Evolutionary conservation across 768 basidiomycete species (phyloP), one percentile per base, ranked within the genome.

Genomic region (Hypholoma sublateritium): DNA sequence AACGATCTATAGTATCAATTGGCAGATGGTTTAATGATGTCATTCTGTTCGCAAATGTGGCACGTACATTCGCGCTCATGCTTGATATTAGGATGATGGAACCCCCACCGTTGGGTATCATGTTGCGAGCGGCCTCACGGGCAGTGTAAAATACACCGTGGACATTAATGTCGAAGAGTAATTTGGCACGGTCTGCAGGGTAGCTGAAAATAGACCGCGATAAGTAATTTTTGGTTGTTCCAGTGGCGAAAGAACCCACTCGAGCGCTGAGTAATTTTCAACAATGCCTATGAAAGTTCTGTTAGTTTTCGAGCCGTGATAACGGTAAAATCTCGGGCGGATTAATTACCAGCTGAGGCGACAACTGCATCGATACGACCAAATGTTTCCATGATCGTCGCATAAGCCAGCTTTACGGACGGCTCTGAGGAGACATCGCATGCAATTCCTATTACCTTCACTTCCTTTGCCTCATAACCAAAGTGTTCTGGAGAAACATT

Each of bases 91-190:
- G 80, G 55, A 93, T 83, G 66, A 98, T 91, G 55, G 86, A 88
- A 0, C 94, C 93, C 36, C 82, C 82, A 16, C 88, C 85, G 50
- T 81, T 78, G 8, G 87, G 84, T 59, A 95, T 89, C 96, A 98
- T 98, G 73, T 84, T 79, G 62, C 88, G 87, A 45, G 95, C 95
- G 2, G 91, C 95, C 72, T 98, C 95, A 24, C 96, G 87, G 9
- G 96, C 96, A n/a, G 94, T 96, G 75, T 89, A 96, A 77, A 92
- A 95, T 13, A 86, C 85, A 54, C 95, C 95, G 69, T 97, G 92
- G 42, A 98, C 91, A 67, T 98, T 98, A 77, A 98, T 85, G 65
- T 94, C 93, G 68, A 89, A 91, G 54, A 98, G 76, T 54, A 85
- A 83, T 70, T 87, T 88, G 65, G 93, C 85, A 50, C 89, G 87